These are phyloP conservation scores for Cytospora paraplurivora DNA, from an alignment of 2,329 filamentous ascomycete genomes.

Conservation along the genomic window DNA sequence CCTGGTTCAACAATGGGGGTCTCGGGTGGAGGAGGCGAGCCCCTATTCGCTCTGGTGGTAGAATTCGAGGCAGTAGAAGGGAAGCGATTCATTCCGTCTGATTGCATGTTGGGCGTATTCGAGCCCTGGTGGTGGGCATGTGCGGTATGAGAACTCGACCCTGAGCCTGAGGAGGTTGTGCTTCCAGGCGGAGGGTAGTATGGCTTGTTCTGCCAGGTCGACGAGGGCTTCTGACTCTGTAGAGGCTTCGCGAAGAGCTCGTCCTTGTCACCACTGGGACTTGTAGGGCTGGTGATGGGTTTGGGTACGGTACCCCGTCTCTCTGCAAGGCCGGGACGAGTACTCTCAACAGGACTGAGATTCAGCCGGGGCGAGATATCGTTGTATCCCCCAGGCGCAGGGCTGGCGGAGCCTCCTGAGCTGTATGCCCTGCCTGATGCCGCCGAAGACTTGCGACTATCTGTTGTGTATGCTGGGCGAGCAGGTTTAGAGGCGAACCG, in stretches of 20 bases:
- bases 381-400: slow-evolving; percentile 47
- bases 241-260: slow-evolving; percentile 75
- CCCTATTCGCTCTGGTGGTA: slow-evolving; percentile 87
- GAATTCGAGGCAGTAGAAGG: slow-evolving; percentile 88
- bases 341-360: slow-evolving; percentile 57
- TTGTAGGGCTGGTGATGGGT: slow-evolving; percentile 79
- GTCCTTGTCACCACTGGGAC: slow-evolving; percentile 73
- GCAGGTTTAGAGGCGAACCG: slow-evolving; percentile 42
- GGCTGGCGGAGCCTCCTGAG: slow-evolving; percentile 36
- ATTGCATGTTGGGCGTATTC: slow-evolving; percentile 43
- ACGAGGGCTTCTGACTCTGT: slow-evolving; percentile 45
- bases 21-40: slow-evolving; percentile 92
- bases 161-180: slow-evolving; percentile 36
- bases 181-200: slow-evolving; percentile 62
- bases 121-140: slow-evolving; percentile 35
- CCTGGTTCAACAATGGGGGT: slow-evolving; percentile 80
- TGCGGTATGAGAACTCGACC: slow-evolving; percentile 21
- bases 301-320: slow-evolving; percentile 80
- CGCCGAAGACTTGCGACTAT: slow-evolving; percentile 40
- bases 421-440: slow-evolving; percentile 39
- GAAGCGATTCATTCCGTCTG: slow-evolving; percentile 61
- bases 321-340: slow-evolving; percentile 72
- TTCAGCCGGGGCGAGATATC: slow-evolving; percentile 58
- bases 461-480: slow-evolving; percentile 49
- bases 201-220: slow-evolving; percentile 56